Evolutionary conservation across 306 rosid genomes (phyloP).

Genomic region (Medicago arabica): DNA sequence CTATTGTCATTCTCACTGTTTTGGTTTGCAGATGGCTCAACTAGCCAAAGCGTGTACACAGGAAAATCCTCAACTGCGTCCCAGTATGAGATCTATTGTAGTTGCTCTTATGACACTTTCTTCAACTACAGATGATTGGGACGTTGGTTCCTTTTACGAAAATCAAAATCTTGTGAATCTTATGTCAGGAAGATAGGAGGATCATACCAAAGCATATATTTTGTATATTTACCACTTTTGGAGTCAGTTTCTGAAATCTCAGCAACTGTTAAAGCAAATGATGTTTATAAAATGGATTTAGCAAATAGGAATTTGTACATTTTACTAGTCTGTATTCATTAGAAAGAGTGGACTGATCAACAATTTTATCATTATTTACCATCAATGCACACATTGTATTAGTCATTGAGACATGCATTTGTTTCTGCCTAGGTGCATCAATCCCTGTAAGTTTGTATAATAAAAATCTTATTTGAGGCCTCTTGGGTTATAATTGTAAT

Average conservation of each 20-base stretch:
- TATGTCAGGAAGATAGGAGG: conserved; percentile 88
- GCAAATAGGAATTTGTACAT: conserved; percentile 29
- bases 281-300: conserved; percentile 31
- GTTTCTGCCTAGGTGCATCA: conserved; percentile 19
- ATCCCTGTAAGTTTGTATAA: conserved; percentile 28
- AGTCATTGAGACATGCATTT: conserved; percentile 6
- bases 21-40: conserved; percentile 77
- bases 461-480: conserved; percentile 36
- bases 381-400: conserved; percentile 8
- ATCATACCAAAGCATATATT: conserved; percentile 5
- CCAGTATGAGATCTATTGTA: conserved; percentile 94
- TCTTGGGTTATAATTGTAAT: not conserved
- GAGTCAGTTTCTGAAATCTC: conserved; percentile 16
- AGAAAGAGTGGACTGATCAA: conserved; percentile 26
- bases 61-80: conserved; percentile 83
- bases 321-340: conserved; percentile 15
- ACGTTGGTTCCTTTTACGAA: conserved; percentile 76
- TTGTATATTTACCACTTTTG: conserved; percentile 20
- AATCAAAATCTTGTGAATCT: conserved; percentile 76
- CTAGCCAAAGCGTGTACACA: conserved; percentile 85
- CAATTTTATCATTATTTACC: conserved; percentile 33
- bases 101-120: conserved; percentile 96
- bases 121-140: conserved; percentile 83
- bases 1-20: conserved; percentile 7
- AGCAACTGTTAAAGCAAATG: conserved; percentile 13